Evolutionary conservation across 306 rosid species (phyloP).

Genomic region (Quillaja saponaria): DNA sequence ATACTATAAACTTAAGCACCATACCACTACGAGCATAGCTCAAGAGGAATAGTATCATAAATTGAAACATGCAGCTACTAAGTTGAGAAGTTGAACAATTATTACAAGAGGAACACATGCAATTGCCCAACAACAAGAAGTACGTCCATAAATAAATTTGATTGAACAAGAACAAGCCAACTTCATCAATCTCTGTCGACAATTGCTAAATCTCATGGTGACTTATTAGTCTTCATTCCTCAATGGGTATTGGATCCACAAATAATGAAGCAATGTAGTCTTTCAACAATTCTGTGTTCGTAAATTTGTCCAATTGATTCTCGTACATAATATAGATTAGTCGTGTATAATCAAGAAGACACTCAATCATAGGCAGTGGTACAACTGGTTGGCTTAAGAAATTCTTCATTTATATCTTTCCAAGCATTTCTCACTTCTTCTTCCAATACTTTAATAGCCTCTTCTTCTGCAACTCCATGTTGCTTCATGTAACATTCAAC

Average conservation of each 20-base stretch:
- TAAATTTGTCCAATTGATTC: constrained; percentile 34
- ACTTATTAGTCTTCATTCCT: too few relatives aligned
- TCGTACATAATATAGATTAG: constrained; percentile 35
- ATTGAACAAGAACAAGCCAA: too few relatives aligned
- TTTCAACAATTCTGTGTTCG: constrained; percentile 23
- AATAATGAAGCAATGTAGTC: constrained; percentile 18
- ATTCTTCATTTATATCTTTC: constrained; percentile 53
- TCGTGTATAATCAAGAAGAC: constrained; percentile 37
- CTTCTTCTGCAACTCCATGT: constrained; percentile 11
- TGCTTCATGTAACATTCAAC: constrained; percentile 52
- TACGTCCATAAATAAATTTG: too few relatives aligned
- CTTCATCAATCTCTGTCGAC: too few relatives aligned
- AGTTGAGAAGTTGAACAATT: too few relatives aligned
- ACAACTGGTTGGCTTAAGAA: constrained; percentile 9
- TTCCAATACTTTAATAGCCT: background rate
- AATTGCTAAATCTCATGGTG: too few relatives aligned
- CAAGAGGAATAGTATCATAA: too few relatives aligned
- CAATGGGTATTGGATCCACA: constrained; percentile 7
- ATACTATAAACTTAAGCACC: too few relatives aligned
- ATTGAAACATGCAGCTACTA: too few relatives aligned
- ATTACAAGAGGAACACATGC: too few relatives aligned
- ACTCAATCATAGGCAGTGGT: constrained; percentile 36
- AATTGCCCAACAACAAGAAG: too few relatives aligned
- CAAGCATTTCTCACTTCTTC: constrained; percentile 27
- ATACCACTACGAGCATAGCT: too few relatives aligned